These are phyloP conservation scores for Ustilago hordei DNA, from an alignment of 1,284 basidiomycete species.

Conservation along the genomic window DNA sequence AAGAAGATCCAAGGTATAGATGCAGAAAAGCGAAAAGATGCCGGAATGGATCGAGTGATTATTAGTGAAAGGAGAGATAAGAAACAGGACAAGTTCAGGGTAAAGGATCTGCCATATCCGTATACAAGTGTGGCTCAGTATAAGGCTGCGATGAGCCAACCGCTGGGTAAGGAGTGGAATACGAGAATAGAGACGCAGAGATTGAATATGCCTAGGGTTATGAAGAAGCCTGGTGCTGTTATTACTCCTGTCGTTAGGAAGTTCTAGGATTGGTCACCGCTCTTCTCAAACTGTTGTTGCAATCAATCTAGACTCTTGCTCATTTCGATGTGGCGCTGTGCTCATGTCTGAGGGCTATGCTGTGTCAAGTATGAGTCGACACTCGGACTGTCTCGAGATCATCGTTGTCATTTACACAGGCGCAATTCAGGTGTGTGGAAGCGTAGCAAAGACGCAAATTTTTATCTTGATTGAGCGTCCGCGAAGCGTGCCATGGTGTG, in stretches of 20 bases:
- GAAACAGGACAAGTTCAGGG: slow-evolving; percentile 87
- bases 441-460: too few relatives aligned
- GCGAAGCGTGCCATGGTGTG: too few relatives aligned
- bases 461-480: too few relatives aligned
- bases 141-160: slow-evolving; percentile 82
- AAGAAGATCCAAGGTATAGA: slow-evolving; percentile 75
- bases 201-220: slow-evolving; percentile 70
- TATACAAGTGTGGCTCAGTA: slow-evolving; percentile 92
- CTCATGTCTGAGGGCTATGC: too few relatives aligned
- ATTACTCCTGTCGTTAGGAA: slow-evolving; percentile 57
- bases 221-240: slow-evolving; percentile 59
- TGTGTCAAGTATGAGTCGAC: too few relatives aligned
- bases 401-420: too few relatives aligned
- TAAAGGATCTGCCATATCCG: slow-evolving; percentile 86
- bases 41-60: slow-evolving; percentile 86
- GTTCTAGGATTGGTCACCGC: slow-evolving; percentile 9
- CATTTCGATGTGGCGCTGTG: background rate
- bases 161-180: slow-evolving; percentile 93
- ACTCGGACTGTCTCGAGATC: too few relatives aligned
- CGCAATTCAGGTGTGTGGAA: too few relatives aligned
- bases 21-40: slow-evolving; percentile 83
- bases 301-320: background rate
- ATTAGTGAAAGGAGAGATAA: slow-evolving; percentile 94
- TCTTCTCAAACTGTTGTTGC: background rate
- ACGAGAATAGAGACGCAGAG: slow-evolving; percentile 87